A percentile compares a stretch with the other conserved stretches of the same genome.
These are phyloP conservation scores for Penicillium egyptiacum DNA, from an alignment of 495 filamentous ascomycete genomes.

Conservation along the genomic window DNA sequence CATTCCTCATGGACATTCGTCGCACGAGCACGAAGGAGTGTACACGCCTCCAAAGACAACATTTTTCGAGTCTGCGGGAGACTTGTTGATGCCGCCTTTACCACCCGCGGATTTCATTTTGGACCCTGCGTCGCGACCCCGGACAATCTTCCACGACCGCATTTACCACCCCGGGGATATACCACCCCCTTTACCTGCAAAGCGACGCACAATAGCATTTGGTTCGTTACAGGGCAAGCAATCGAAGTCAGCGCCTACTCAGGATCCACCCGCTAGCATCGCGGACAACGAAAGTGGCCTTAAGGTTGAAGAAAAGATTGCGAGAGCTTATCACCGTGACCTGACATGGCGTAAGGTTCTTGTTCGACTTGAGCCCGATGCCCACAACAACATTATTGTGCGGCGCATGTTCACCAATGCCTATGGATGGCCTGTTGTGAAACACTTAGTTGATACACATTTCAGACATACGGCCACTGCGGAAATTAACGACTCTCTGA, in stretches of 20 bases:
- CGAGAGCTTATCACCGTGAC: constrained; percentile 86
- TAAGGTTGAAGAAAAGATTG: constrained; percentile 96
- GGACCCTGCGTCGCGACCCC: constrained; percentile 76
- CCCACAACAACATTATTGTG: constrained; percentile 97
- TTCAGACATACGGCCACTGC: constrained; percentile 70
- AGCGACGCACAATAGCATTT: constrained; percentile 47
- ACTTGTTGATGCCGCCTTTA: constrained; percentile 86
- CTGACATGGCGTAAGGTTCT: constrained; percentile 95
- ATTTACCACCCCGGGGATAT: constrained; percentile 94
- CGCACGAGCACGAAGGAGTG: constrained; percentile 41
- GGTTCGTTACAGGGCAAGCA: constrained; percentile 44
- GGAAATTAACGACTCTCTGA: constrained; percentile 57
- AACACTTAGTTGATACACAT: constrained; percentile 91
- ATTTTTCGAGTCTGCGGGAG: constrained; percentile 90
- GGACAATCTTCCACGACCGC: constrained; percentile 96
- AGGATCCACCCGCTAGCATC: constrained; percentile 18
- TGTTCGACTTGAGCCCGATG: constrained; percentile 92
- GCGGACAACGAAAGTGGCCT: constrained; percentile 52
- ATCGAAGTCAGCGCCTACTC: constrained; percentile 22
- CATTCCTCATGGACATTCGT: constrained; percentile 44
- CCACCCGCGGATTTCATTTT: constrained; percentile 77
- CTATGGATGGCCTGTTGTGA: constrained; percentile 94
- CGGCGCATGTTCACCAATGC: constrained; percentile 95
- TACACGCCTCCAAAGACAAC: constrained; percentile 85
- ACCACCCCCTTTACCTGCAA: constrained; percentile 71